Base-by-base conservation (phyloP, 371 early-diverging fungal species). In the Actinomortierella ambigua region DNA sequence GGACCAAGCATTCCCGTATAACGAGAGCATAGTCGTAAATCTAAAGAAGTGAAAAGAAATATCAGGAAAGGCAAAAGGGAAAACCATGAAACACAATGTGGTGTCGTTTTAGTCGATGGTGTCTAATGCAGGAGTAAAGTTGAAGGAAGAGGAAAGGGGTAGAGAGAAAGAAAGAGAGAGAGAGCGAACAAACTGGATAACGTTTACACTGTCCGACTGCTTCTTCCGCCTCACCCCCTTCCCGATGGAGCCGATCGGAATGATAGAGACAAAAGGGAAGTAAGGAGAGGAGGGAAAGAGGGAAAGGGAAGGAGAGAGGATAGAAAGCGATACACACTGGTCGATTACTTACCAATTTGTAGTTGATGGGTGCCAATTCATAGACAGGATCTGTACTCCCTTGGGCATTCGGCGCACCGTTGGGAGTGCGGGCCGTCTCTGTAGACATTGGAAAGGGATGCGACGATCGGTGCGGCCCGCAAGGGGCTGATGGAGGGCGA, bases 1-100 rank as follows among this genome's bases (percentile, higher is more conserved):
- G 65, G 59, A 71, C 50, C 40, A 71, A 56, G 52, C 73, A 71
- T 23, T 71, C 73, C 24, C 62, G 66, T 29, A 71, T 61, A 50
- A 65, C 73, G 15, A 50, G 58, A 40, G 73, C 73, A 62, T 71
- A 71, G 43, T 71, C 73, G 53, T 59, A 71, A 46, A 71, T 71
- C 73, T 71, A 59, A 22, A 34, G 34, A 11, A 34, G 34, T 6
- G 7, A 34, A 11, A 34, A 34, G 34, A 11, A 34, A 34, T 4
- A 11, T 6, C 4, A 34, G 11, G 11, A 6, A 11, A 34, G 34
- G 34, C 4, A 34, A 34, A 11, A 34, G 11, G 7, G 11, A 11
- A 34, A 34, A 4, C 7, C 11, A 34, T 34, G 34, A 34, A 34
- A 34, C 34, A 4, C 34, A 4, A 34, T 6, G 11, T 34, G 34